These are phyloP conservation scores for Petunia hybrid DNA, from an alignment of 305 asterid species.

Conservation along the genomic window DNA sequence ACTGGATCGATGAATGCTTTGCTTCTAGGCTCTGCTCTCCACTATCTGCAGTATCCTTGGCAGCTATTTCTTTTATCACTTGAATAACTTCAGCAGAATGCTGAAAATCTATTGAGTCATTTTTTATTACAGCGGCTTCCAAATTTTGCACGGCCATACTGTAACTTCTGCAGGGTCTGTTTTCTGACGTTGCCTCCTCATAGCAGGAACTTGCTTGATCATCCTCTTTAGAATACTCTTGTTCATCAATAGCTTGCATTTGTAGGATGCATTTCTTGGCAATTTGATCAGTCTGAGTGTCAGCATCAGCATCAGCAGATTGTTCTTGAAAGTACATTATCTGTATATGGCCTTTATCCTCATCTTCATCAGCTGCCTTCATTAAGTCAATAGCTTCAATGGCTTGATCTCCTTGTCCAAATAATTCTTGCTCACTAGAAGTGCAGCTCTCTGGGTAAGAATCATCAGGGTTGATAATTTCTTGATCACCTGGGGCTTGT, in stretches of 20 bases:
- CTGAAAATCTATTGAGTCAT: background rate
- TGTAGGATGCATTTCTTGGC: background rate
- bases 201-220: conserved; percentile 34
- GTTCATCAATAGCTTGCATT: conserved; percentile 31
- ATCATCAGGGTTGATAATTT: background rate
- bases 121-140: conserved; percentile 8
- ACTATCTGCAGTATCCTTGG: background rate
- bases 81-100: background rate
- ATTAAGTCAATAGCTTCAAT: conserved; percentile 6
- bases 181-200: conserved; percentile 31
- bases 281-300: conserved; percentile 24
- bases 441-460: background rate
- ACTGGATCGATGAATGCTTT: conserved; percentile 12
- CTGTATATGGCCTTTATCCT: background rate
- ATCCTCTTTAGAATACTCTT: conserved; percentile 3
- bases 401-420: conserved; percentile 31
- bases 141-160: conserved; percentile 15
- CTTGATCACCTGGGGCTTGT: conserved; percentile 24
- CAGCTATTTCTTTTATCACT: background rate
- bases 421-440: conserved; percentile 1
- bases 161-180: conserved; percentile 20
- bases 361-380: conserved; percentile 11
- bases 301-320: conserved; percentile 33
- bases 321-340: background rate
- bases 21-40: conserved; percentile 23